These are phyloP conservation scores for Boletus hoseneyae DNA, from an alignment of 1,284 basidiomycete species.

Conservation along the genomic window DNA sequence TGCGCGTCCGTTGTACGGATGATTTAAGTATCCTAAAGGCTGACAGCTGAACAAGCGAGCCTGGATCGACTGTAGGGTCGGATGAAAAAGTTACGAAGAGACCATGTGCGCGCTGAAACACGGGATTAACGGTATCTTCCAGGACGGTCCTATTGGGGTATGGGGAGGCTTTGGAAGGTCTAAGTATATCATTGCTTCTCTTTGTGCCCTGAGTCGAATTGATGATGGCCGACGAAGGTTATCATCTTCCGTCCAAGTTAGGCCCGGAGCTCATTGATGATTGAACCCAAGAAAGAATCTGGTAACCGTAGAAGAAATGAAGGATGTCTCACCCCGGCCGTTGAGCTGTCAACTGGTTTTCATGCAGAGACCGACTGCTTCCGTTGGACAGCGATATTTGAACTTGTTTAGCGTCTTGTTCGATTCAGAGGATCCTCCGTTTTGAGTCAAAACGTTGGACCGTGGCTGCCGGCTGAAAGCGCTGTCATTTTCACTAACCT, in stretches of 20 bases:
- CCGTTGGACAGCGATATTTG: conserved; percentile 6
- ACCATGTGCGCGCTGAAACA: no score
- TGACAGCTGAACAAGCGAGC: no score
- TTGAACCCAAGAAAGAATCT: conserved; percentile 22
- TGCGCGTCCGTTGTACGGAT: no score
- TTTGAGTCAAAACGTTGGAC: conserved; percentile 14
- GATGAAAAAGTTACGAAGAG: no score
- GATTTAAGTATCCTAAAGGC: no score
- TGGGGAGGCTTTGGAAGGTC: no score
- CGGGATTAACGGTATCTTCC: no score
- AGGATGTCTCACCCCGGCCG: conserved; percentile 19
- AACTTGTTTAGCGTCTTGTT: conserved; percentile 7
- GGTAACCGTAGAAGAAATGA: not conserved
- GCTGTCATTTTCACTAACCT: conserved; percentile 19
- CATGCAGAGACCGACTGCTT: conserved; percentile 9
- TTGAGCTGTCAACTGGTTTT: conserved; percentile 22
- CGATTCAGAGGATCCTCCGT: conserved; percentile 16
- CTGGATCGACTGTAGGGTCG: no score
- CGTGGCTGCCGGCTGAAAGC: conserved; percentile 25
- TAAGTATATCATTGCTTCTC: conserved; percentile 10
- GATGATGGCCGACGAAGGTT: conserved; percentile 22
- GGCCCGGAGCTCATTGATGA: conserved; percentile 2
- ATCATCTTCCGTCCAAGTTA: conserved; percentile 24
- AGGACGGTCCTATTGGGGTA: no score
- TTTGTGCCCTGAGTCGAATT: conserved; percentile 13